Evolutionary conservation across 306 rosid species (phyloP).

Genomic region (Dalbergia cultrata): DNA sequence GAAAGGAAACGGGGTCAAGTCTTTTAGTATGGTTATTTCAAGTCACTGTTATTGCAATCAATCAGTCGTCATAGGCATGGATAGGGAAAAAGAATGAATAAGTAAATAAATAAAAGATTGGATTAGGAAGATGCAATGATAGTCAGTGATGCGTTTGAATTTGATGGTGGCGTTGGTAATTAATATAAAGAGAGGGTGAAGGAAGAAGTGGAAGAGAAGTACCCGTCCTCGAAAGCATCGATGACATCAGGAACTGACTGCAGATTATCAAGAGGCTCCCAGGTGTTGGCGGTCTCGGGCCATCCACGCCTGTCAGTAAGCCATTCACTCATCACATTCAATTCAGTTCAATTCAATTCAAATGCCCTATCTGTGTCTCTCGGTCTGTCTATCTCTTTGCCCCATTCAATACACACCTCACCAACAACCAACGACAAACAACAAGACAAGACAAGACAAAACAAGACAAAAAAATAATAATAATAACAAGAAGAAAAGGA

Average conservation of each 20-base stretch:
- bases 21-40: too few species aligned
- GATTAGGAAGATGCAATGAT: neutral
- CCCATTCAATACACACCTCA: neutral
- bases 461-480: too few species aligned
- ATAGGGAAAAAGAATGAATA: neutral
- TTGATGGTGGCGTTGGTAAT: neutral
- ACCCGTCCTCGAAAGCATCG: conserved; percentile 86
- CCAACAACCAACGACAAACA: neutral
- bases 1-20: neutral
- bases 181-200: too few species aligned
- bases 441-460: neutral
- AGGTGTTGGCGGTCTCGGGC: conserved; percentile 94
- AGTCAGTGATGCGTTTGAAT: neutral
- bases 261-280: conserved; percentile 96
- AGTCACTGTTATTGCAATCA: too few species aligned
- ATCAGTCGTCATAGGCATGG: too few species aligned
- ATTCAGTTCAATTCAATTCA: too few species aligned
- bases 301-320: conserved; percentile 75
- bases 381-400: neutral
- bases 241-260: conserved; percentile 85
- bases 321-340: neutral
- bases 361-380: neutral
- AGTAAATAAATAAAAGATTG: neutral
- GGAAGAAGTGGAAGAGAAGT: neutral
- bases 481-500: neutral